Conservation (phyloP, 768 basidiomycete genomes). For the Boletus huronensis region DNA sequence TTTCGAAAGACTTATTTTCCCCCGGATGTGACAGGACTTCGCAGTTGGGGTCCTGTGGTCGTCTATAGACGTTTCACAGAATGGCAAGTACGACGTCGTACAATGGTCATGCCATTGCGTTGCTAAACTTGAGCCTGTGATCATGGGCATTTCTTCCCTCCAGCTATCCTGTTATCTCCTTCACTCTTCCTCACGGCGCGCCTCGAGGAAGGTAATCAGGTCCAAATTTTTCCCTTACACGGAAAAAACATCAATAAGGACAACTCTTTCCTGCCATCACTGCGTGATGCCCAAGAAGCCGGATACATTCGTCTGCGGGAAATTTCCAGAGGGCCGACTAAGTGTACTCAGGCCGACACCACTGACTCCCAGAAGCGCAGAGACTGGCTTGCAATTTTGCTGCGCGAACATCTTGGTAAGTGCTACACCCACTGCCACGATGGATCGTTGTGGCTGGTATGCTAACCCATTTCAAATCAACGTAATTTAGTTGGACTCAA, state of each 20-base stretch:
- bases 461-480: constrained; percentile 6
- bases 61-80: constrained; percentile 55
- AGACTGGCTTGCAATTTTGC: constrained; percentile 66
- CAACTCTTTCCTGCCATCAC: constrained; percentile 46
- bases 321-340: constrained; percentile 24
- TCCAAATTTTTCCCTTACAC: constrained; percentile 48
- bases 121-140: constrained; percentile 15
- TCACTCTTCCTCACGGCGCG: constrained; percentile 61
- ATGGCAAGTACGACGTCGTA: constrained; percentile 44
- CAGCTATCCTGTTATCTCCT: constrained; percentile 54
- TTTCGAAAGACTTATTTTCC: constrained; percentile 16
- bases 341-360: constrained; percentile 16
- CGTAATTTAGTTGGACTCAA: constrained; percentile 62
- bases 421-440: background rate
- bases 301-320: constrained; percentile 52
- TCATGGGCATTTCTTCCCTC: constrained; percentile 5
- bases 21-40: constrained; percentile 45
- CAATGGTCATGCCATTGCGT: background rate
- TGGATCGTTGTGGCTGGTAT: background rate
- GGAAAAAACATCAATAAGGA: constrained; percentile 35
- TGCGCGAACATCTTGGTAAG: constrained; percentile 69
- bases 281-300: constrained; percentile 50
- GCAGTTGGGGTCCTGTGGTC: constrained; percentile 76
- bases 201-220: constrained; percentile 47
- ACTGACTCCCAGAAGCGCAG: constrained; percentile 35